A percentile compares a stretch with the other conserved stretches of the same genome.
Evolutionary conservation across 2,329 filamentous ascomycete genomes (phyloP).

Genomic region (Sporothrix phasma): DNA sequence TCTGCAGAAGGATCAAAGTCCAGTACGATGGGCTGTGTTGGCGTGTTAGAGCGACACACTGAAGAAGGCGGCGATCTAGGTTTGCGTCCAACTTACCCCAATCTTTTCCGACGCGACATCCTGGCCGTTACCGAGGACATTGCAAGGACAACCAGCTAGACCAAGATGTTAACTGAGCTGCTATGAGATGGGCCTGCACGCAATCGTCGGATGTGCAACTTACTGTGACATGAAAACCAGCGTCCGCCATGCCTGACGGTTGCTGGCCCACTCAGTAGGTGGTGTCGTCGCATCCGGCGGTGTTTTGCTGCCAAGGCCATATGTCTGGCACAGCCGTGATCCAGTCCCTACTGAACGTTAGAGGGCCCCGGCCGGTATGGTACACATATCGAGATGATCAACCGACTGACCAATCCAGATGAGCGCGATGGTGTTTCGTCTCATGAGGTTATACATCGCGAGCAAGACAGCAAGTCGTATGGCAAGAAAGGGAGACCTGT

Average conservation of each 20-base stretch:
- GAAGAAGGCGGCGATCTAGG: background rate
- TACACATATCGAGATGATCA: no score
- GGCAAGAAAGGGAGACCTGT: constrained; percentile 22
- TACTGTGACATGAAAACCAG: constrained; percentile 26
- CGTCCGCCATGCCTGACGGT: constrained; percentile 24
- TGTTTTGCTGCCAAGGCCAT: constrained; percentile 18
- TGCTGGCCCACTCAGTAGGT: constrained; percentile 18
- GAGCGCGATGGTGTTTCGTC: constrained; percentile 23
- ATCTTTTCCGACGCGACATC: constrained; percentile 19
- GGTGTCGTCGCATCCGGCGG: constrained; percentile 10
- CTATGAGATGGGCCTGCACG: no score
- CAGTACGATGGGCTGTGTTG: constrained; percentile 18
- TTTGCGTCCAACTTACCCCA: constrained; percentile 14
- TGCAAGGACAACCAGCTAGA: constrained; percentile 26
- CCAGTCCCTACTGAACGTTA: constrained; percentile 21
- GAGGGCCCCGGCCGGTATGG: no score
- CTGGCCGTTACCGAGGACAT: constrained; percentile 24
- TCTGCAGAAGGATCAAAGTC: constrained; percentile 20
- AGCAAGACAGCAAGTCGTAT: constrained; percentile 25
- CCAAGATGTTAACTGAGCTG: no score
- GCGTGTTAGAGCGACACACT: background rate
- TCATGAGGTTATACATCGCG: constrained; percentile 26
- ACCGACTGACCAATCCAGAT: constrained; percentile 21
- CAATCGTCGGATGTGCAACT: no score
- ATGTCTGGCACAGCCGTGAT: constrained; percentile 21